Percentiles rank a stretch among this genome's conserved stretches.
Evolutionary conservation across 2,329 filamentous ascomycete species (phyloP).

Genomic region (Chaetomiaceae sp.): DNA sequence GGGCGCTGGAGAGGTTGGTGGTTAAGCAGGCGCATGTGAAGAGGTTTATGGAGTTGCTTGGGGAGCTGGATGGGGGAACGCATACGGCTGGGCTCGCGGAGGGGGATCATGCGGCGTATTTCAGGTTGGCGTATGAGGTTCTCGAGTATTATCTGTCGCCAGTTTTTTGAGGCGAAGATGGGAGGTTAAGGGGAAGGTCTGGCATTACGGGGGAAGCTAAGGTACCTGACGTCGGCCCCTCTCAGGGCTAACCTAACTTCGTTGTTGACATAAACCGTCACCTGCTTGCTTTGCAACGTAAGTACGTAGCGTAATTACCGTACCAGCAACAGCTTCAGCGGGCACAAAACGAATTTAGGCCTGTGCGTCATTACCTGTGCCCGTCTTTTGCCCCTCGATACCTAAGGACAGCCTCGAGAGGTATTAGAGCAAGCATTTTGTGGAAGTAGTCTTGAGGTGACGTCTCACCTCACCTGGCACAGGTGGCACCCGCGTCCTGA

Average conservation of each 20-base stretch:
- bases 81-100: constrained; percentile 35
- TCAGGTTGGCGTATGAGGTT: constrained; percentile 50
- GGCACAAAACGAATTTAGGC: constrained; percentile 21
- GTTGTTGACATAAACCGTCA: too few species aligned
- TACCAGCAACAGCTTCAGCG: neutral
- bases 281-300: neutral
- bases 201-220: too few species aligned
- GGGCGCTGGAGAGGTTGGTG: constrained; percentile 43
- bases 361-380: neutral
- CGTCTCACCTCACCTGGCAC: constrained; percentile 17
- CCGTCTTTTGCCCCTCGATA: constrained; percentile 6
- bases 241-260: too few species aligned
- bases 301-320: too few species aligned
- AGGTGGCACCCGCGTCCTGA: constrained; percentile 13
- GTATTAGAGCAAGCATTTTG: neutral
- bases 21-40: constrained; percentile 31
- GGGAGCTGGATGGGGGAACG: constrained; percentile 43
- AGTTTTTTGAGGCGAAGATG: constrained; percentile 37
- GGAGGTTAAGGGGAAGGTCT: too few species aligned
- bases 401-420: neutral
- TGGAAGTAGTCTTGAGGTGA: constrained; percentile 11
- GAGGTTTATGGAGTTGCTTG: constrained; percentile 47
- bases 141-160: constrained; percentile 51
- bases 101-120: constrained; percentile 34
- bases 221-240: too few species aligned